Evolutionary conservation across 2,329 filamentous ascomycete genomes (phyloP), one percentile per base, ranked within the genome.

Genomic region (Dothideomycetes sp.): DNA sequence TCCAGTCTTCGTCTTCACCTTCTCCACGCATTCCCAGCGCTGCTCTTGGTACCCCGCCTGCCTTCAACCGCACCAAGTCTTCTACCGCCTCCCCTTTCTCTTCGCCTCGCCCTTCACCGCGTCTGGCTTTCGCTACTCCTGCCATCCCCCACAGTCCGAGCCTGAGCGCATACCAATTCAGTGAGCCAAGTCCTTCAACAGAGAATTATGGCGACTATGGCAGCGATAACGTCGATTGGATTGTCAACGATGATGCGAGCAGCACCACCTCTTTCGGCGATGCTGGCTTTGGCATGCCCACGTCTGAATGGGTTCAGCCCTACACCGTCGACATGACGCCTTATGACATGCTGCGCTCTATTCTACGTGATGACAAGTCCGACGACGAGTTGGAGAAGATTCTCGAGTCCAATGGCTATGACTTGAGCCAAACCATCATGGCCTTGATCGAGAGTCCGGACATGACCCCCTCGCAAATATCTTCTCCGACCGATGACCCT

Each of bases 341-440:
- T 1, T 94, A 95, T 62, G 91, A 98, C 57, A 96, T 98, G 76
- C 72, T 98, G 41, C 84, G 91, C 45, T 95, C 89, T 4, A 93
- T 98, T 31, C 70, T 98, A 18, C 86, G 89, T 35, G 86, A 91
- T 51, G 79, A 85, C 40, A 81, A 84, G 54, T 82, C 85, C 2
- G 89, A 96, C 52, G 88, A 96, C 37, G 91, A 98, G 60, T 89
- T 98, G 35, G 88, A 95, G 57, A 73, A 79, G n/a, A 85, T 89
- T 4, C 72, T 98, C 34, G 85, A 89, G 49, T 72, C 78, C 42
- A 89, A 95, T 57, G 83, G 84, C 41, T 98, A 95, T 57, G 91
- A 98, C 55, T 72, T 98, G 17, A 93, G 86, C 50, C 84, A 89
- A 34, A 94, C 91, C 2, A 84, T 98, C 51, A 81, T 84, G 42